A percentile compares a stretch with the other conserved stretches of the same genome.
Conservation (phyloP, 208 protist genomes). For the Acanthamoeba triangularis region DNA sequence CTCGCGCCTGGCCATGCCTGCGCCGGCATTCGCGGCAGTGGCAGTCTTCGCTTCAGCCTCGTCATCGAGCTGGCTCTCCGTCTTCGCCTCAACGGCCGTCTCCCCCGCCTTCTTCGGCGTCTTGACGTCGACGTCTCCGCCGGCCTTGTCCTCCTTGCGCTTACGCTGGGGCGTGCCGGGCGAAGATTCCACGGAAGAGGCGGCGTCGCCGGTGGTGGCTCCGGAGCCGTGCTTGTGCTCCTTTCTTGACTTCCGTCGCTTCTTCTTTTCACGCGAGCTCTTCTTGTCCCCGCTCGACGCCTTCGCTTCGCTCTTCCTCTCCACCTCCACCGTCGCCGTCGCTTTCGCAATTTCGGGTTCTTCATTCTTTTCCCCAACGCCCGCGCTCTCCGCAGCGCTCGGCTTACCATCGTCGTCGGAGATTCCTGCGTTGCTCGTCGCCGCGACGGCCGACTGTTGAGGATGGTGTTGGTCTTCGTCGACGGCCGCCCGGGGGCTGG, state of each 20-base stretch:
- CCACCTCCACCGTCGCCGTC: neutral
- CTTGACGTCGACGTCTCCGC: neutral
- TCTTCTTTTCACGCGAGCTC: conserved; percentile 6
- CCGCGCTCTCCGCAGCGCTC: no score
- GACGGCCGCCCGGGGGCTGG: neutral
- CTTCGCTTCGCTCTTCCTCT: neutral
- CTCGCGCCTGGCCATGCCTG: neutral
- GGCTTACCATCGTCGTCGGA: no score
- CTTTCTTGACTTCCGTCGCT: neutral
- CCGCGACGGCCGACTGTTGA: no score
- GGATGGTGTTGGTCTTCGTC: no score
- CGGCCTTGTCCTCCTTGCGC: neutral
- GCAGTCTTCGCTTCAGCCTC: neutral
- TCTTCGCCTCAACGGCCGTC: neutral
- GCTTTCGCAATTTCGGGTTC: neutral
- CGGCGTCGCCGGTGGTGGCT: neutral
- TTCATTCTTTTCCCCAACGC: neutral
- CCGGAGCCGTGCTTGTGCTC: no score
- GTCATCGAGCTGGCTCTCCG: neutral
- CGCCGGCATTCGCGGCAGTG: neutral
- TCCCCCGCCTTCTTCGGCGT: neutral
- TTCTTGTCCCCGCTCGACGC: neutral
- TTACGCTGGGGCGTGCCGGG: conserved; percentile 13
- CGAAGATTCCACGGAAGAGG: neutral
- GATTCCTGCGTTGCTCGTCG: no score